Evolutionary conservation across 2,329 filamentous ascomycete species (phyloP).

Genomic region (Ceratocystis diversiconidia): DNA sequence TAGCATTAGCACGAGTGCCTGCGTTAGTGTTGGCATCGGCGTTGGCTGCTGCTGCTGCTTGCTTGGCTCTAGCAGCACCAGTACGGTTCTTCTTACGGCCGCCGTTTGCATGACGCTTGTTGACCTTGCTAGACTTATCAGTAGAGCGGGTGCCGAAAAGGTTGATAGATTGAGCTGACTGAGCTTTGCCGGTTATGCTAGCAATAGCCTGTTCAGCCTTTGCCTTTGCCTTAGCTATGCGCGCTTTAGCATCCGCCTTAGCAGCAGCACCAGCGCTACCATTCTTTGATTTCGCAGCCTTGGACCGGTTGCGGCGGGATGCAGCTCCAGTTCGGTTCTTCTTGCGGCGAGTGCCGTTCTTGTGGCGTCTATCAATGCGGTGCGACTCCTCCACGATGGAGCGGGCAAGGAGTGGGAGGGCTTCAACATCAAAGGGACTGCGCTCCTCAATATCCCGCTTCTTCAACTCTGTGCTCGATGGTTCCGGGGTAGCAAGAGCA

Average conservation of each 20-base stretch:
- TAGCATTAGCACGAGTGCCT: not conserved
- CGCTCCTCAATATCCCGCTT: not conserved
- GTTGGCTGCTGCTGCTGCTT: not conserved
- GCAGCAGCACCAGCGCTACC: no score
- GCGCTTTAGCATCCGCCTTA: no score
- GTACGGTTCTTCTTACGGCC: not conserved
- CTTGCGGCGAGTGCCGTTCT: not conserved
- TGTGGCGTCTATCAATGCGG: not conserved
- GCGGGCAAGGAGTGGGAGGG: not conserved
- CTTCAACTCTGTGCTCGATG: not conserved
- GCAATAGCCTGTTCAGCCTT: not conserved
- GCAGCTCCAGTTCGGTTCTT: not conserved
- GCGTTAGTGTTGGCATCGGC: not conserved
- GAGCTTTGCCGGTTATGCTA: no score
- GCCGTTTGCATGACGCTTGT: not conserved
- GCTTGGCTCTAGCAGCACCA: not conserved
- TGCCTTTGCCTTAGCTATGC: not conserved
- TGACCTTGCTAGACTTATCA: no score
- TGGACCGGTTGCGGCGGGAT: no score
- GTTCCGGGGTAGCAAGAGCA: constrained; percentile 16
- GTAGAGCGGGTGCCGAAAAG: no score
- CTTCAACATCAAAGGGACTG: not conserved
- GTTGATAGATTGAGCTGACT: no score
- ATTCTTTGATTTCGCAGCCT: no score
- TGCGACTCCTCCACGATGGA: not conserved